phyloP scores from a whole-genome alignment of 805 yeast genomes.

The Metschnikowia matae region DNA sequence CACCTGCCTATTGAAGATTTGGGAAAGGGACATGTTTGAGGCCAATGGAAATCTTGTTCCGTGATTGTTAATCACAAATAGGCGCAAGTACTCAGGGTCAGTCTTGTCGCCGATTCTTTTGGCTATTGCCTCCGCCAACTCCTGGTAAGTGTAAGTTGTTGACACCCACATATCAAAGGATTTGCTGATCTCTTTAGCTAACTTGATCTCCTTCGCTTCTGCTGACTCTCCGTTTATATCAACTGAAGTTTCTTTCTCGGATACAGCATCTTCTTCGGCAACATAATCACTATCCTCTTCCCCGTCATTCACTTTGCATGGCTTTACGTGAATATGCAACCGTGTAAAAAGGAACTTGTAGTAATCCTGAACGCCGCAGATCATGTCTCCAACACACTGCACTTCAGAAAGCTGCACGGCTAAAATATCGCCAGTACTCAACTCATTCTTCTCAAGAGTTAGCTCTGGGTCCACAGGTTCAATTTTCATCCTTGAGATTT shows the following conservation, averaged over 20 bases:
- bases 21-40: slow-evolving; percentile 32
- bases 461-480: slow-evolving; percentile 38
- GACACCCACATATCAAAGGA: slow-evolving; percentile 67
- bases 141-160: slow-evolving; percentile 52
- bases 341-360: slow-evolving; percentile 57
- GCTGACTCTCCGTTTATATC: slow-evolving; percentile 16
- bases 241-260: slow-evolving; percentile 11
- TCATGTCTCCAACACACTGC: slow-evolving; percentile 16
- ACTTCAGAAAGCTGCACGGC: slow-evolving; percentile 28
- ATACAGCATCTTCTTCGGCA: slow-evolving; percentile 21
- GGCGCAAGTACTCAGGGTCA: slow-evolving; percentile 58
- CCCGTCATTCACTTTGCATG: slow-evolving; percentile 41
- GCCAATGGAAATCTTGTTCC: slow-evolving; percentile 53
- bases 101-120: slow-evolving; percentile 39
- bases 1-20: slow-evolving; percentile 39
- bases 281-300: slow-evolving; percentile 48
- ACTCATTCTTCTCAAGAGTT: slow-evolving; percentile 53
- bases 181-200: slow-evolving; percentile 20
- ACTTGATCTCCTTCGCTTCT: slow-evolving; percentile 16
- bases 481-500: slow-evolving; percentile 51
- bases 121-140: slow-evolving; percentile 61
- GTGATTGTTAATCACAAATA: slow-evolving; percentile 56
- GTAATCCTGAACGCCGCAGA: slow-evolving; percentile 38
- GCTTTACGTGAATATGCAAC: slow-evolving; percentile 52
- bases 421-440: slow-evolving; percentile 67